Conservation (phyloP, 495 filamentous ascomycete species). For the Hypoxylon crocopeplum region DNA sequence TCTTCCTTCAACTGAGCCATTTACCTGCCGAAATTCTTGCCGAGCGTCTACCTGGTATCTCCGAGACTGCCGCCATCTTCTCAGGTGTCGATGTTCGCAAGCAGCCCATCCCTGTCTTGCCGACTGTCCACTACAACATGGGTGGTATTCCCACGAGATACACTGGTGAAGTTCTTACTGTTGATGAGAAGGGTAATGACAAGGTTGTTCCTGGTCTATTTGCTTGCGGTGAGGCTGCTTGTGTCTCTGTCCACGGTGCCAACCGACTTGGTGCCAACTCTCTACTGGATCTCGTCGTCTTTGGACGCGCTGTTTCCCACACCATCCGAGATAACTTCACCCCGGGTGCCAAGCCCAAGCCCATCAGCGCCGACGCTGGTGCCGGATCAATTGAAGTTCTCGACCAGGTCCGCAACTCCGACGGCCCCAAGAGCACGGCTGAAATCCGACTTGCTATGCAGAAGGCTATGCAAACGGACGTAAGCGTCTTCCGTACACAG, state of each 20-base stretch:
- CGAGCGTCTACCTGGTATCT: slow-evolving; percentile 97
- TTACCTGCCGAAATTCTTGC: slow-evolving; percentile 87
- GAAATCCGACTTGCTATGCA: slow-evolving; percentile 94
- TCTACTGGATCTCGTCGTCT: slow-evolving; percentile 94
- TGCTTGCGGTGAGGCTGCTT: slow-evolving; percentile 95
- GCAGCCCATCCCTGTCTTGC: slow-evolving; percentile 95
- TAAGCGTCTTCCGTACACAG: slow-evolving; percentile 96
- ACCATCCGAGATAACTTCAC: slow-evolving; percentile 90
- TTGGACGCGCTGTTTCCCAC: slow-evolving; percentile 95
- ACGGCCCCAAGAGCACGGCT: slow-evolving; percentile 83
- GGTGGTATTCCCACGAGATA: slow-evolving; percentile 97
- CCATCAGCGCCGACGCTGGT: slow-evolving; percentile 81
- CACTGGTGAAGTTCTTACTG: slow-evolving; percentile 91
- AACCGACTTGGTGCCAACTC: slow-evolving; percentile 98
- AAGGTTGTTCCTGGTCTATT: slow-evolving; percentile 94
- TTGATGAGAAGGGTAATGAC: slow-evolving; percentile 84
- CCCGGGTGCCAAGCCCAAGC: slow-evolving; percentile 76
- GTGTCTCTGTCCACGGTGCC: slow-evolving; percentile 95
- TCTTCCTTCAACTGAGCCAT: slow-evolving; percentile 96
- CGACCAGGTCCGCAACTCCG: slow-evolving; percentile 81
- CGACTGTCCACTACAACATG: slow-evolving; percentile 99
- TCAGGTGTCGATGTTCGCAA: slow-evolving; percentile 94
- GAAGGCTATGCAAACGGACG: slow-evolving; percentile 96
- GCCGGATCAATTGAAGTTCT: slow-evolving; percentile 84
- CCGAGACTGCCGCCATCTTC: slow-evolving; percentile 96